These are phyloP conservation scores for Aspergillus amoenus DNA, from an alignment of 2,329 filamentous ascomycete genomes.

Conservation along the genomic window DNA sequence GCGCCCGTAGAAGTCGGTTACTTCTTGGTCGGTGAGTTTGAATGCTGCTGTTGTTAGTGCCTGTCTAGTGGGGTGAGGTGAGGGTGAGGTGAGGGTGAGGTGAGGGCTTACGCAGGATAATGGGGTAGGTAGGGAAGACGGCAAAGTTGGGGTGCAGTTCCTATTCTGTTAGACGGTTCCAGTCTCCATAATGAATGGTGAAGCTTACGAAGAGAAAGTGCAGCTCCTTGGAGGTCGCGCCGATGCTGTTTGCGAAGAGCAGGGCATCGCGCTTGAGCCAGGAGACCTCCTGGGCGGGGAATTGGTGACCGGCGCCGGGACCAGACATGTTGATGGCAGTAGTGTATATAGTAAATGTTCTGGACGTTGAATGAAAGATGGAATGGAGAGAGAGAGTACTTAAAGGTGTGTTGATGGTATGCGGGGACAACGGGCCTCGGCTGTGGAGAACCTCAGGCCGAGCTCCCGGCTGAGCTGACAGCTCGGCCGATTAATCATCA, in stretches of 20 bases:
- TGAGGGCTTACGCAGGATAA: conserved; percentile 67
- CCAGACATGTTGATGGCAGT: conserved; percentile 39
- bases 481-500: no score
- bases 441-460: no score
- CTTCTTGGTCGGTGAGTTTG: conserved; percentile 73
- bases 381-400: no score
- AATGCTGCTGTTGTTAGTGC: conserved; percentile 58
- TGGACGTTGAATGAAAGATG: no score
- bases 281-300: conserved; percentile 70
- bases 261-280: conserved; percentile 88
- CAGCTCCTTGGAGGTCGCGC: conserved; percentile 79
- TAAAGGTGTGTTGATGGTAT: no score
- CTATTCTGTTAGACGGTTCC: conserved; percentile 42
- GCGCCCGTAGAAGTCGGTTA: conserved; percentile 79
- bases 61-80: no score
- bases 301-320: conserved; percentile 72
- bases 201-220: conserved; percentile 79
- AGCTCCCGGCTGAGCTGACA: no score
- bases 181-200: neutral
- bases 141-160: conserved; percentile 84
- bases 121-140: conserved; percentile 84
- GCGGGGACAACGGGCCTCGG: no score
- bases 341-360: no score
- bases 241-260: conserved; percentile 88
- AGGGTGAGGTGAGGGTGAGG: no score